These are phyloP conservation scores for Cardamine occulta DNA, from an alignment of 345 rosid species.

Conservation along the genomic window DNA sequence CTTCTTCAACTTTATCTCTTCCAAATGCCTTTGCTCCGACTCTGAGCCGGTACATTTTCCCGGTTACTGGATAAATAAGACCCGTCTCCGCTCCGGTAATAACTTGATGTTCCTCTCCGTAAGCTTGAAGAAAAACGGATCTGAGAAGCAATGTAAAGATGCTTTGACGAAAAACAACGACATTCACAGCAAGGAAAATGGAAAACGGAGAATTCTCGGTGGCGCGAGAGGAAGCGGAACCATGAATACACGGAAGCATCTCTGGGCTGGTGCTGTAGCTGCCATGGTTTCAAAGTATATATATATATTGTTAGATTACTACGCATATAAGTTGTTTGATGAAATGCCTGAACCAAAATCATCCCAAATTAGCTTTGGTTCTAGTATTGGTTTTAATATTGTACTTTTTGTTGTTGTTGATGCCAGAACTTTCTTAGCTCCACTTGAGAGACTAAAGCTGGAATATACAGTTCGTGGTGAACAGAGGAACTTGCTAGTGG, in stretches of 20 bases:
- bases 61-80: constrained; percentile 28
- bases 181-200: constrained; percentile 26
- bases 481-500: constrained; percentile 64
- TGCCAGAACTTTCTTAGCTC: constrained; percentile 80
- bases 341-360: constrained; percentile 27
- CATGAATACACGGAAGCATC: constrained; percentile 78
- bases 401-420: constrained; percentile 21
- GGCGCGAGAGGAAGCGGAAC: constrained; percentile 51
- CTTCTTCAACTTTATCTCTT: constrained; percentile 49
- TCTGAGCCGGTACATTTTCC: constrained; percentile 31
- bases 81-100: constrained; percentile 21
- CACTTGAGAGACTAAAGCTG: constrained; percentile 89
- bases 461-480: constrained; percentile 85
- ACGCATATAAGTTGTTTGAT: constrained; percentile 18
- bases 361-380: neutral
- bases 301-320: neutral
- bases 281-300: constrained; percentile 87
- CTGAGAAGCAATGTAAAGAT: constrained; percentile 29
- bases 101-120: constrained; percentile 50
- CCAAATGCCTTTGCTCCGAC: constrained; percentile 32
- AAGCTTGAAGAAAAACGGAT: constrained; percentile 53
- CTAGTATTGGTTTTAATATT: neutral
- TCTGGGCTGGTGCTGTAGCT: constrained; percentile 88
- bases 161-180: constrained; percentile 43
- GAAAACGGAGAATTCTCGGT: constrained; percentile 36